Evolutionary conservation across 768 basidiomycete species (phyloP).

Genomic region (Trametes villosa): DNA sequence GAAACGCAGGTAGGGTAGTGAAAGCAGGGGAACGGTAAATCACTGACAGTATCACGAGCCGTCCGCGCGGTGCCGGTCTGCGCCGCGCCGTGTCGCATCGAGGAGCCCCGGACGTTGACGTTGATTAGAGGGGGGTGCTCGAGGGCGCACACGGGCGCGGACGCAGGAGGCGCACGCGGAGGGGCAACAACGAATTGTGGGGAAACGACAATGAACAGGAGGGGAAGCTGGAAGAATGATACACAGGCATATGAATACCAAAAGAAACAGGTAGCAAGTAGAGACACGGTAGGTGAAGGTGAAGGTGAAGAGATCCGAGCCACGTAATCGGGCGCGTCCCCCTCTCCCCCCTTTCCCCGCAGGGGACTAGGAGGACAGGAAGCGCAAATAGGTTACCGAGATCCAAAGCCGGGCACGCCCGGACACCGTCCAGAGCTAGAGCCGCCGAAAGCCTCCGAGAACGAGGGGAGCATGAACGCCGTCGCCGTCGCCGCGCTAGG

Average conservation of each 20-base stretch:
- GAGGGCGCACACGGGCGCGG: not conserved
- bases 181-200: not conserved
- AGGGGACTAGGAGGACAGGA: slow-evolving; percentile 26
- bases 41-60: slow-evolving; percentile 21
- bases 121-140: slow-evolving; percentile 1
- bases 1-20: not conserved
- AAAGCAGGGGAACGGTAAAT: not conserved
- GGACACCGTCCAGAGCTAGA: too few relatives aligned
- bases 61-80: too few relatives aligned
- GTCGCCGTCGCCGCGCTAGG: slow-evolving; percentile 4
- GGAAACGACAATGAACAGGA: slow-evolving; percentile 4
- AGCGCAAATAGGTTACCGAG: slow-evolving; percentile 19
- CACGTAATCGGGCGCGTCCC: slow-evolving; percentile 6
- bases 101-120: too few relatives aligned
- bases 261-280: not conserved
- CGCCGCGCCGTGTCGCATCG: too few relatives aligned
- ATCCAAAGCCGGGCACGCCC: slow-evolving; percentile 10
- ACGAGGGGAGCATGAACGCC: slow-evolving; percentile 10
- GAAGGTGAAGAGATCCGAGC: slow-evolving; percentile 6
- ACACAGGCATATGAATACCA: not conserved
- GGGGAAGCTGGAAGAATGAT: not conserved
- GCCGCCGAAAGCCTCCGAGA: slow-evolving; percentile 15
- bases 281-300: too few relatives aligned
- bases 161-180: not conserved
- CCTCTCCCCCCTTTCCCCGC: slow-evolving; percentile 26